Evolutionary conservation across 1,284 basidiomycete species (phyloP), one percentile per base, ranked within the genome.

Genomic region (Coniferiporia weirii): DNA sequence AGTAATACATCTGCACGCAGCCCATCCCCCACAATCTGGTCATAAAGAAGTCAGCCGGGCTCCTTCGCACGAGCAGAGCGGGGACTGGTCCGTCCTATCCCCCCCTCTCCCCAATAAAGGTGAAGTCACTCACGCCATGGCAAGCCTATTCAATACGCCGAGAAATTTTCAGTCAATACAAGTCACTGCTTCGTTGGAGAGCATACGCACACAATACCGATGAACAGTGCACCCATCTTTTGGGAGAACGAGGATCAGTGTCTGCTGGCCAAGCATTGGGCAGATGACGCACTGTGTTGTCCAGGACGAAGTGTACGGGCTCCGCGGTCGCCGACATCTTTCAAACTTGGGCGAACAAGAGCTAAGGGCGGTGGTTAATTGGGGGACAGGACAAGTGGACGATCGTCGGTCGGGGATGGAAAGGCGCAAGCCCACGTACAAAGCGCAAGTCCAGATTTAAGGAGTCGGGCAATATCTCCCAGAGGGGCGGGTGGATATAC

Each of bases 191-290:
- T 40, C 38, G 3, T 32, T 10, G n/a, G 7, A 15, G 15, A 51
- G 10, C 13, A n/a, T 3, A 62, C 61, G 51, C 17, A 62, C 57
- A 62, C 20, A 15, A 59, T 53, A 40, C 57, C 61, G 19, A 62
- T 12, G 54, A 59, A 62, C 1, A 62, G 45, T 19, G 45, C 57
- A 19, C 61, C 61, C 61, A 59, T 49, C 60, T 61, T 20, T 34
- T 9, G 17, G 17, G 17, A 32, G 17, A 6, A 22, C 35, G 19
- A 17, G 13, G 44, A 12, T 52, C 20, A 58, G 40, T 22, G 17
- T 17, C 19, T 27, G 15, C 1, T 10, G 1, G 34, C 9, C 1
- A 19, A 20, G 15, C 15, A 32, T 2, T 43, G 0, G 22, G 19
- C 3, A 47, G 10, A 8, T 34, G 17, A 43, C 60, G 17, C 35